phyloP scores from a whole-genome alignment of 768 basidiomycete genomes.

The Glaciozyma martinii region DNA sequence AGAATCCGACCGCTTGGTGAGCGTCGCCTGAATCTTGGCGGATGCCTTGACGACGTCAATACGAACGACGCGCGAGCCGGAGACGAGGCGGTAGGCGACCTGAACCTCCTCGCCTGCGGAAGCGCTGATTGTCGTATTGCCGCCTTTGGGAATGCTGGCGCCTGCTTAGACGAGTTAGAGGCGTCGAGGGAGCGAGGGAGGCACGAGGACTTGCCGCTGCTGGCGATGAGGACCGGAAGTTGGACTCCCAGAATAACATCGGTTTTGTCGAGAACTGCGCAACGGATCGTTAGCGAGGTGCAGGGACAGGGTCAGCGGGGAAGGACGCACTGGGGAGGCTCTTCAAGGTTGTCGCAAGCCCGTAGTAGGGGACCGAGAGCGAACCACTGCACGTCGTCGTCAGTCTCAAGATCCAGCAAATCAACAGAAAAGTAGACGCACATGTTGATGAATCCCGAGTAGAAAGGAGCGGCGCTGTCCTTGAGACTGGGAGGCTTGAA shows the following conservation, averaged over 20 bases:
- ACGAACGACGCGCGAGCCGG: background rate
- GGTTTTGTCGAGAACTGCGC: slow-evolving; percentile 1
- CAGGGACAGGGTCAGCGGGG: background rate
- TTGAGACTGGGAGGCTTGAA: background rate
- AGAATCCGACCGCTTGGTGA: background rate
- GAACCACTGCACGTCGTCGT: background rate
- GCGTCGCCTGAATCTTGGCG: background rate
- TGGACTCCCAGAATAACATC: background rate
- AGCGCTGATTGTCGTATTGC: background rate
- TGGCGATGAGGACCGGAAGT: background rate
- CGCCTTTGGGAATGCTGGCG: background rate
- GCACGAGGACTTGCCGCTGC: background rate
- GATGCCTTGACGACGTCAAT: background rate
- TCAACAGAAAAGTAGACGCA: background rate
- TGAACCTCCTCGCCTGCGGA: background rate
- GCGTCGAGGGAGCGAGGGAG: background rate
- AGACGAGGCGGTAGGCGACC: background rate
- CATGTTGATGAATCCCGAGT: background rate
- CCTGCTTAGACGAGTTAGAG: background rate
- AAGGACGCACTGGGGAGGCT: background rate
- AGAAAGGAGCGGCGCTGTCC: background rate
- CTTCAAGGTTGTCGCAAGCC: background rate
- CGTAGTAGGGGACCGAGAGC: background rate
- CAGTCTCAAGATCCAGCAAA: too few species aligned
- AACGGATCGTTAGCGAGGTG: background rate